phyloP scores from a whole-genome alignment of 495 filamentous ascomycete genomes.

The Xylaria nigripes region DNA sequence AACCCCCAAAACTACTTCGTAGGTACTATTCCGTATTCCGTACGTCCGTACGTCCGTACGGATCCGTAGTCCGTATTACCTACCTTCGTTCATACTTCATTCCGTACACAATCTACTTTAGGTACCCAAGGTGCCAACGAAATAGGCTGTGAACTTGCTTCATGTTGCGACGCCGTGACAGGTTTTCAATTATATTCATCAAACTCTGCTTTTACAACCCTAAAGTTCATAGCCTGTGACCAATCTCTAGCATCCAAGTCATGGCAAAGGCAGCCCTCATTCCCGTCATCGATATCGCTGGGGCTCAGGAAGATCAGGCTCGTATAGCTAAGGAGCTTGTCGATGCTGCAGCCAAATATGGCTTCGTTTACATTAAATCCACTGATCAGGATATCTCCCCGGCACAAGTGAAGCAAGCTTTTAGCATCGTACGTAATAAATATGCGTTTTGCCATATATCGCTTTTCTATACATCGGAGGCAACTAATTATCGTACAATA shows the following conservation, averaged over 20 bases:
- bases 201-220: background rate
- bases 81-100: too few species aligned
- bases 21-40: too few species aligned
- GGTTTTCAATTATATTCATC: background rate
- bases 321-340: slow-evolving; percentile 64
- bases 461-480: background rate
- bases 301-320: slow-evolving; percentile 33
- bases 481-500: background rate
- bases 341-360: slow-evolving; percentile 68
- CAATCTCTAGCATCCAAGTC: background rate
- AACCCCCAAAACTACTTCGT: too few species aligned
- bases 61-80: too few species aligned
- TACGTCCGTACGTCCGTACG: too few species aligned
- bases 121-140: too few species aligned
- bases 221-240: background rate
- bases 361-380: slow-evolving; percentile 80
- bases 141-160: too few species aligned
- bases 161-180: too few species aligned
- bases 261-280: slow-evolving; percentile 52
- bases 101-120: too few species aligned
- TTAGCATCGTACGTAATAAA: slow-evolving; percentile 55
- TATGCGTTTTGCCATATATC: background rate
- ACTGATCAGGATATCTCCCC: slow-evolving; percentile 57
- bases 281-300: slow-evolving; percentile 72
- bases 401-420: slow-evolving; percentile 60